Percentiles rank a stretch among this genome's conserved stretches.
Conservation (phyloP, 352 stramenopile genomes). For the Globisporangium splendens region DNA sequence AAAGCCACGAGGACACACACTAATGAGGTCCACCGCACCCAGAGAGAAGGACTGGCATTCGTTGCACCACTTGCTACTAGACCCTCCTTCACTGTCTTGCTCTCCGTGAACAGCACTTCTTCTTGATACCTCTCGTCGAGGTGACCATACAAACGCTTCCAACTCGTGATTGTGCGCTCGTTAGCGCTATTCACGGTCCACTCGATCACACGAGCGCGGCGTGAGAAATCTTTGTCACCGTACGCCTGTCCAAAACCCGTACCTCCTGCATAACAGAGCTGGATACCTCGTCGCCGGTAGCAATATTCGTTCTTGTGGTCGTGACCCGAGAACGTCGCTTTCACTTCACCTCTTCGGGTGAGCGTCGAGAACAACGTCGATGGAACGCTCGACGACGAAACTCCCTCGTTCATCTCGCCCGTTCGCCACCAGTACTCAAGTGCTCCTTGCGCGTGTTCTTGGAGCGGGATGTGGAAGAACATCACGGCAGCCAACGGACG, state of each 20-base stretch:
- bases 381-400: conserved; percentile 25
- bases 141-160: conserved; percentile 32
- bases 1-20: too few species aligned
- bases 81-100: neutral
- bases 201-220: conserved; percentile 35
- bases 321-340: conserved; percentile 48
- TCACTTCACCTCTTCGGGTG: conserved; percentile 40
- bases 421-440: conserved; percentile 5
- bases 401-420: conserved; percentile 30
- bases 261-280: conserved; percentile 50
- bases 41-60: neutral
- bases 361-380: conserved; percentile 39
- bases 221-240: conserved; percentile 20
- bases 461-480: conserved; percentile 49
- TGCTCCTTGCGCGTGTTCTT: conserved; percentile 32
- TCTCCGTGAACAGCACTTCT: conserved; percentile 84
- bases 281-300: conserved; percentile 32
- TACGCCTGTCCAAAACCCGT: conserved; percentile 40
- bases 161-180: conserved; percentile 34
- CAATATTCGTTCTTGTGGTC: conserved; percentile 60
- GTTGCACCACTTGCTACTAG: neutral
- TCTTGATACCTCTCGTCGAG: conserved; percentile 60
- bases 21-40: too few species aligned
- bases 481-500: neutral
- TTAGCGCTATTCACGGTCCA: conserved; percentile 36